These are phyloP conservation scores for Phascolomyces articulosus DNA, from an alignment of 371 early-diverging fungal species.

Conservation along the genomic window DNA sequence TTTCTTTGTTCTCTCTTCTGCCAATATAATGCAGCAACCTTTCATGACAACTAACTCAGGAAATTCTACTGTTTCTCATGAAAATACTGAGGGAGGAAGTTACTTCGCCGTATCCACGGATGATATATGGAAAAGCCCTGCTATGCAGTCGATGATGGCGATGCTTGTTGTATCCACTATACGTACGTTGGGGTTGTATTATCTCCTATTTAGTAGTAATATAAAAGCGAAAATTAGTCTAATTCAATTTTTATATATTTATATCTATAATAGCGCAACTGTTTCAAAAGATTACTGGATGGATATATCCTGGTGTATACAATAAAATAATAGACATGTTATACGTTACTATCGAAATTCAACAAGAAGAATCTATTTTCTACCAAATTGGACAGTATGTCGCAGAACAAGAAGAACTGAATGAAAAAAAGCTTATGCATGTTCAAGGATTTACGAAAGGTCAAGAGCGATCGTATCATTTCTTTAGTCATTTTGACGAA, in stretches of 20 bases:
- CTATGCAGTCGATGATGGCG: neutral
- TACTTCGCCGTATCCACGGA: too few species aligned
- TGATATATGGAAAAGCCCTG: too few species aligned
- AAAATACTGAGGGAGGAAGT: too few species aligned
- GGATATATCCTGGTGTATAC: neutral
- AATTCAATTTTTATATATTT: neutral
- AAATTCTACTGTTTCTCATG: too few species aligned
- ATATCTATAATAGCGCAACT: neutral
- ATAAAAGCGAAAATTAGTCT: too few species aligned
- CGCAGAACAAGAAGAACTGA: neutral
- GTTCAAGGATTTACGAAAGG: neutral
- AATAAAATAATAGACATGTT: neutral
- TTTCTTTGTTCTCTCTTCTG: too few species aligned
- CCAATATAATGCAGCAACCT: too few species aligned
- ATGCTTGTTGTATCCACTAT: neutral
- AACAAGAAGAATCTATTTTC: neutral
- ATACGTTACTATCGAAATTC: neutral
- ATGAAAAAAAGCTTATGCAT: neutral
- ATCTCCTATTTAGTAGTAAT: neutral
- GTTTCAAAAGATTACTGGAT: neutral
- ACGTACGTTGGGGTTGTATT: neutral
- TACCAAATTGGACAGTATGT: conserved; percentile 1
- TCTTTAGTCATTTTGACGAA: neutral
- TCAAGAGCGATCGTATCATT: neutral
- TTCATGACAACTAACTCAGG: too few species aligned